Evolutionary conservation across 2,329 filamentous ascomycete species (phyloP).

Genomic region (Colletotrichum spinosum): DNA sequence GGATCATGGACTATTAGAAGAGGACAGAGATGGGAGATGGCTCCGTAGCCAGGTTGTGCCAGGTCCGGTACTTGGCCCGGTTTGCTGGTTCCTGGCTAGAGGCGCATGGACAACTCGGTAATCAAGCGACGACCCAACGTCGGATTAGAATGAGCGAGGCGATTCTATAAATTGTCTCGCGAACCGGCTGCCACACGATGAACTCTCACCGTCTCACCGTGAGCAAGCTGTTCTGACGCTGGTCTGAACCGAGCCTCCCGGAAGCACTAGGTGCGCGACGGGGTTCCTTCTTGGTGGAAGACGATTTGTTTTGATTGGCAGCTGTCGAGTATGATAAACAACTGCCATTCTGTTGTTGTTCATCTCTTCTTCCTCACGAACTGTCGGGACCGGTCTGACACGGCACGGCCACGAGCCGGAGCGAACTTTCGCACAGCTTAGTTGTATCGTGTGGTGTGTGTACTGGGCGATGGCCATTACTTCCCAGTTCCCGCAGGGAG

Average conservation of each 20-base stretch:
- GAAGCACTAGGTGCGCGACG: too few species aligned
- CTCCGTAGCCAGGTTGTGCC: too few species aligned
- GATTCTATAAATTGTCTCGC: conserved; percentile 29
- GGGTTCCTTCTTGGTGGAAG: too few species aligned
- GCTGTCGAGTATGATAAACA: too few species aligned
- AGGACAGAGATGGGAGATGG: too few species aligned
- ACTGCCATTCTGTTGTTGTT: not conserved
- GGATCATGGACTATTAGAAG: too few species aligned
- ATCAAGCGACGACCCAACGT: not conserved
- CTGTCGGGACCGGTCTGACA: too few species aligned
- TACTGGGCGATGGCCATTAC: conserved; percentile 19
- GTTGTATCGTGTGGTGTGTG: not conserved
- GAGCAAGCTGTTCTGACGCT: conserved; percentile 12
- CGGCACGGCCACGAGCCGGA: too few species aligned
- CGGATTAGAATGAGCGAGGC: conserved; percentile 22
- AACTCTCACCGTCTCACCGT: conserved; percentile 21
- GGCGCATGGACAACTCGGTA: not conserved
- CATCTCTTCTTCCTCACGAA: too few species aligned
- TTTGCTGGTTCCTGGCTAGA: not conserved
- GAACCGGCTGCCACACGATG: conserved; percentile 23
- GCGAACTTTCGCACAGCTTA: too few species aligned
- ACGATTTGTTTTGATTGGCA: too few species aligned
- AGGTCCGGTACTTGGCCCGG: too few species aligned
- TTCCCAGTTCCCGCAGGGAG: conserved; percentile 6
- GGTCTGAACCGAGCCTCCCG: not conserved